phyloP scores from a whole-genome alignment of 2,329 filamentous ascomycete species.

The Claviceps sp. region DNA sequence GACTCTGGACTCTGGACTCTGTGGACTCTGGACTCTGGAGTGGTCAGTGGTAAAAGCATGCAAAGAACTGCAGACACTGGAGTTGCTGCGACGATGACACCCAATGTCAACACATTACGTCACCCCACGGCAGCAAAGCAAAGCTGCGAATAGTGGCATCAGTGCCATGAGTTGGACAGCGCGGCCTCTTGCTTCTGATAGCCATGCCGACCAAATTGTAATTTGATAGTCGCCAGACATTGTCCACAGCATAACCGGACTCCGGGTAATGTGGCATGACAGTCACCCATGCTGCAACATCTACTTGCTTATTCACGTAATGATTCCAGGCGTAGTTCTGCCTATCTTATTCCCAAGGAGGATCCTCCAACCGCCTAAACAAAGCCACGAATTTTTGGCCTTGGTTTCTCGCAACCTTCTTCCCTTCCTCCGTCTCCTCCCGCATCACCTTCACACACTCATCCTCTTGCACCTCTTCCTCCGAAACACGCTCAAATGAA shows the following conservation, averaged over 20 bases:
- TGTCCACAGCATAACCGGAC: neutral
- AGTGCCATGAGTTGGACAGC: neutral
- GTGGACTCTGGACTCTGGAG: too few species aligned
- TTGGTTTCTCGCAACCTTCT: conserved; percentile 86
- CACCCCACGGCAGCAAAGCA: neutral
- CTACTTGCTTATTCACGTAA: neutral
- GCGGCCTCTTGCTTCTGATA: neutral
- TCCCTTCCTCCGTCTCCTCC: conserved; percentile 87
- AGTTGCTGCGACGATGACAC: neutral
- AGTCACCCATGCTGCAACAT: neutral
- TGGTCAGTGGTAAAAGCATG: too few species aligned
- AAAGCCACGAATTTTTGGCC: conserved; percentile 86
- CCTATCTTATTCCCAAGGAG: conserved; percentile 47
- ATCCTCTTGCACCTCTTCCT: conserved; percentile 54
- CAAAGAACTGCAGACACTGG: neutral
- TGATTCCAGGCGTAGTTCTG: neutral
- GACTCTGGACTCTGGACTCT: too few species aligned
- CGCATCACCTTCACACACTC: conserved; percentile 62
- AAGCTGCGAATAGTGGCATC: neutral
- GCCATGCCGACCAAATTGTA: too few species aligned
- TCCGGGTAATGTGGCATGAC: neutral
- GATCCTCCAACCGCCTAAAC: conserved; percentile 69
- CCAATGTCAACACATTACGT: neutral
- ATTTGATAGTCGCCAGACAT: neutral
- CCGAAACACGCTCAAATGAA: conserved; percentile 62